Evolutionary conservation across 108 stramenopile species (phyloP), one percentile per base, ranked within the genome.

Genomic region (Cyclostephanos tholiformis): DNA sequence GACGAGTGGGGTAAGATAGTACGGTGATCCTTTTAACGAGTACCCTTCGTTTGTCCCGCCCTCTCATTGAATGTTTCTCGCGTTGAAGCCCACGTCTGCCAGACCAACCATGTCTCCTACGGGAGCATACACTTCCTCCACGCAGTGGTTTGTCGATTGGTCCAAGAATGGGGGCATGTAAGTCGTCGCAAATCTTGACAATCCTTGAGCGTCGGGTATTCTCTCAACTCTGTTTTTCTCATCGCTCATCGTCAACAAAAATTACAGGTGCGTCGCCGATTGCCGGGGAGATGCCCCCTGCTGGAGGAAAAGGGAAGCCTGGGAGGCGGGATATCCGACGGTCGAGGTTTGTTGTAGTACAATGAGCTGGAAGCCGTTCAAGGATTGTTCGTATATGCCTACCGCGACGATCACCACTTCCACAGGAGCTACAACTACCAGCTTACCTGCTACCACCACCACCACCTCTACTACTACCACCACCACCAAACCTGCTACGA

Each of bases 341-440:
- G 64, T 49, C 29, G 27, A 44, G 13, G 23, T 65, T 65, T 65
- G 64, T n/a, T 65, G 64, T 46, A 16, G 44, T 14, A 46, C 44
- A 12, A 46, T 46, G 44, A 16, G 16, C 29, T 77, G 69, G 69
- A 77, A 77, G 38, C 63, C 76, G 25, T 77, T 70, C 27, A 35
- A 16, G 2, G 62, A 65, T 36, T 77, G 76, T 41, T 32, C 49
- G n/a, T 65, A 36, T 13, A 53, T 51, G 30, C 25, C 19, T 0
- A n/a, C 59, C 14, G 65, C 60, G 23, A 56, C 23, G 25, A 17
- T 57, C 22, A 52, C 75, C 3, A 27, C 75, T 25, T 51, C 29
- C 0, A 43, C 22, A 30, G 63, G 6, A 29, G 68, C 60, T 30
- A 50, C 75, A 23, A 36, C 36, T 1, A 23, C 11, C 56, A 22